Evolutionary conservation across 495 filamentous ascomycete species (phyloP), one percentile per base, ranked within the genome.

Genomic region (Bombardia bombarda): DNA sequence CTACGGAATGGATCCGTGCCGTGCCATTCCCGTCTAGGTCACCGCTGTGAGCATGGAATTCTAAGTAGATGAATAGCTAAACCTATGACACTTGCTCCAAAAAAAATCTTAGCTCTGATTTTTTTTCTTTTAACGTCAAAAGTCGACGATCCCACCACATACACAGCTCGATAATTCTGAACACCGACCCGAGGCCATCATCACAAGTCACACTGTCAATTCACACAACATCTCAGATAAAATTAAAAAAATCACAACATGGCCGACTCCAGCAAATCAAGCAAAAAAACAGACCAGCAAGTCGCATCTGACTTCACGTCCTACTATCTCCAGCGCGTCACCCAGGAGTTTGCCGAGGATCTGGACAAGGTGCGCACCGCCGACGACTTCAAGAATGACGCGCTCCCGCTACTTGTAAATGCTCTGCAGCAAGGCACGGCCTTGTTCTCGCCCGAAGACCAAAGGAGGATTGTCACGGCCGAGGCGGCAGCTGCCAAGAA

Each of bases 271-370:
- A 32, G 37, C 38, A 28, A 49, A 35, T 18, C 14, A 26, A 39
- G 7, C 39, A 43, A 46, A 43, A 38, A 52, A 26, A 44, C 50
- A 20, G 65, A 74, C 21, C 46, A 66, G 32, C 53, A 67, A 23
- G 48, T 70, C 38, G 47, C 56, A 4, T 33, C 56, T 7, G 64
- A 66, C 32, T 84, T 85, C 60, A 74, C 75, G 13, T 65, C 73
- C 21, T 79, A 72, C 57, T 87, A 87, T 58, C 72, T 87, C 46
- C 72, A 74, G 32, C 72, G 70, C 41, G 63, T 80, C 14, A 83
- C 84, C 5, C 59, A 66, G 8, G 82, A 86, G 46, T 83, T 86
- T 43, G 79, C 77, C 7, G 80, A 86, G 26, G 84, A 87, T 55
- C 65, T 88, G 20, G 79, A 86, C 60, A 71, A 72, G 46, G 56